These are phyloP conservation scores for Apiospora sp. DNA, from an alignment of 2,329 filamentous ascomycete species.

Conservation along the genomic window DNA sequence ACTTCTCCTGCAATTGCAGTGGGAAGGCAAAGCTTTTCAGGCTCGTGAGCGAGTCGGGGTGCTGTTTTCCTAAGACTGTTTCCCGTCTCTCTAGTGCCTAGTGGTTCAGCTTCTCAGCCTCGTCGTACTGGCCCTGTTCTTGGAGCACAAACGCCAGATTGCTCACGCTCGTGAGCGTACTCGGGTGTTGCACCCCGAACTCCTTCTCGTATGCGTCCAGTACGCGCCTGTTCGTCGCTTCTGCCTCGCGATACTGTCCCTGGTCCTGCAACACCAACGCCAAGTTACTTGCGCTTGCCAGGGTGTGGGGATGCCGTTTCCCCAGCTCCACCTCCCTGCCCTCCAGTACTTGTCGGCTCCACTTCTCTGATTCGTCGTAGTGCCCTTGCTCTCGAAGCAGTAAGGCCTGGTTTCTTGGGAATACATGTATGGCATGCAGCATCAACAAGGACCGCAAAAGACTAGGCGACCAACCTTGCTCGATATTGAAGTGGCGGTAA, in stretches of 20 bases:
- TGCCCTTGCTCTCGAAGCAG: constrained; percentile 4
- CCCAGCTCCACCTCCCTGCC: neutral
- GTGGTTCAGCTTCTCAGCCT: constrained; percentile 8
- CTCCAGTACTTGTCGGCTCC: neutral
- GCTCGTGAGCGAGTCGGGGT: constrained; percentile 1
- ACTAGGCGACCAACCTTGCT: too few relatives aligned
- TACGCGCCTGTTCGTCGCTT: neutral
- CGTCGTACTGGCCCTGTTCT: constrained; percentile 7
- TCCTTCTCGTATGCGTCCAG: constrained; percentile 8
- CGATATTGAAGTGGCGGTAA: too few relatives aligned
- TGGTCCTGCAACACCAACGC: constrained; percentile 12
- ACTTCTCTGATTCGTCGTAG: constrained; percentile 13
- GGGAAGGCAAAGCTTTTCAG: neutral
- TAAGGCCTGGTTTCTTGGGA: neutral
- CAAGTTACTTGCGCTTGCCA: constrained; percentile 15
- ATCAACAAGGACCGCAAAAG: too few relatives aligned
- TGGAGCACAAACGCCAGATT: constrained; percentile 15
- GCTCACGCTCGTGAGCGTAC: constrained; percentile 9
- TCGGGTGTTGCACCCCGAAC: constrained; percentile 7
- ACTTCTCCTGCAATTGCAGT: neutral
- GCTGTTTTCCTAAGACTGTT: constrained; percentile 9
- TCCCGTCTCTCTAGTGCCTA: neutral
- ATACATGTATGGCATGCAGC: too few relatives aligned
- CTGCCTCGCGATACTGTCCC: constrained; percentile 15
- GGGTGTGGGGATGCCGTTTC: neutral